Evolutionary conservation across 1,284 basidiomycete genomes (phyloP), one percentile per base, ranked within the genome.

Genomic region (Trametes sp.): DNA sequence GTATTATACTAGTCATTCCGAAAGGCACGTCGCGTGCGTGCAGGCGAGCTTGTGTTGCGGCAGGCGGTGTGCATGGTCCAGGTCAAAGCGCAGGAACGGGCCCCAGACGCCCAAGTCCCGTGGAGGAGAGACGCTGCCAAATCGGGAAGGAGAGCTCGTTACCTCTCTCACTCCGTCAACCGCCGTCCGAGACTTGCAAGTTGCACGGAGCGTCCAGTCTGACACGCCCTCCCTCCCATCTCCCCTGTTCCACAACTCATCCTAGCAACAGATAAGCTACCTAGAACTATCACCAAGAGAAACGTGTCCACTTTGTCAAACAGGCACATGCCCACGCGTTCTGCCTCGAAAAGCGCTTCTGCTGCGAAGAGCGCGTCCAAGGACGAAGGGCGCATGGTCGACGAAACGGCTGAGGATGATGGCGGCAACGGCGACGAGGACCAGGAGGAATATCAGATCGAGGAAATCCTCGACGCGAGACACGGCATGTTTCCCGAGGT

Each of bases 381-480:
- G 50, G 64, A 60, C 60, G 67, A 70, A 54, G 62, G 41, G 11
- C 65, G 54, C 52, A 62, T 42, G 24, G 64, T 66, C 44, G 68
- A 66, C 21, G 67, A 63, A n/a, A 33, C 7, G 14, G 38, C 38
- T 6, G 16, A 19, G 11, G 74, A 70, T 2, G 69, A 71, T n/a
- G 70, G 59, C 21, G 65, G 60, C 21, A 71, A 64, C n/a, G 76
- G 70, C 23, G 73, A 67, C 11, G 76, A n/a, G n/a, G n/a, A n/a
- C n/a, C n/a, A 78, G 33, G 81, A 81, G 61, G 88, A 89, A 72
- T 93, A 87, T 67, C 92, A 93, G 73, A 93, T 93, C 62, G 91
- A 92, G 73, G 77, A 75, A 21, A 91, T 93, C 59, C 63, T 92
- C 0, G 83, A 89, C 63, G 83, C 87, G 62, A 85, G 84, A 75